Evolutionary conservation across 2,329 filamentous ascomycete species (phyloP).

Genomic region (Scopulariopsis brevicaulis): DNA sequence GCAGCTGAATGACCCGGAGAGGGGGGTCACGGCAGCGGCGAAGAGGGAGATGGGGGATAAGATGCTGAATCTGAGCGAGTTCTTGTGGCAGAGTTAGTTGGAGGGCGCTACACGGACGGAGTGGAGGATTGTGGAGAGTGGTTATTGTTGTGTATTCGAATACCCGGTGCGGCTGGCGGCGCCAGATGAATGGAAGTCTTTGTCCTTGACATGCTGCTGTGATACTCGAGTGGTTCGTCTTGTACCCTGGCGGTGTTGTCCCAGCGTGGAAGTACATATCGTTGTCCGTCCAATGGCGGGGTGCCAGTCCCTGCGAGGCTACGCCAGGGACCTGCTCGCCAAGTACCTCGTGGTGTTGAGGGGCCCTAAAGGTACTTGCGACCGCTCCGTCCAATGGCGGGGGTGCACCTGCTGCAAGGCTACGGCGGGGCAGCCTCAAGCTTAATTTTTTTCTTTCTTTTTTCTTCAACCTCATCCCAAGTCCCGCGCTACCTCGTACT

Average conservation of each 20-base stretch:
- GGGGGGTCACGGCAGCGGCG: slow-evolving; percentile 56
- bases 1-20: slow-evolving; percentile 51
- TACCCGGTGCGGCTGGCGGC: neutral
- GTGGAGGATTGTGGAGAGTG: slow-evolving; percentile 3
- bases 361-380: neutral
- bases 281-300: neutral
- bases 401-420: neutral
- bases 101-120: neutral
- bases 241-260: neutral
- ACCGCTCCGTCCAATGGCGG: neutral
- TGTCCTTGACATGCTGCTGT: neutral
- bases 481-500: neutral
- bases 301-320: neutral
- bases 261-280: neutral
- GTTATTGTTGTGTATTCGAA: neutral
- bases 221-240: too few species aligned
- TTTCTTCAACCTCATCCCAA: neutral
- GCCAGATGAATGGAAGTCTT: neutral
- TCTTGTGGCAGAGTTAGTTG: slow-evolving; percentile 51
- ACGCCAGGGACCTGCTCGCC: neutral
- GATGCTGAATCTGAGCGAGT: slow-evolving; percentile 57
- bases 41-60: slow-evolving; percentile 61
- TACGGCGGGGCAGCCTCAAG: slow-evolving; percentile 3
- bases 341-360: neutral
- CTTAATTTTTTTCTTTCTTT: slow-evolving; percentile 5